Base-by-base conservation (phyloP, 2,329 filamentous ascomycete genomes). In the Cryphonectria naterciae region DNA sequence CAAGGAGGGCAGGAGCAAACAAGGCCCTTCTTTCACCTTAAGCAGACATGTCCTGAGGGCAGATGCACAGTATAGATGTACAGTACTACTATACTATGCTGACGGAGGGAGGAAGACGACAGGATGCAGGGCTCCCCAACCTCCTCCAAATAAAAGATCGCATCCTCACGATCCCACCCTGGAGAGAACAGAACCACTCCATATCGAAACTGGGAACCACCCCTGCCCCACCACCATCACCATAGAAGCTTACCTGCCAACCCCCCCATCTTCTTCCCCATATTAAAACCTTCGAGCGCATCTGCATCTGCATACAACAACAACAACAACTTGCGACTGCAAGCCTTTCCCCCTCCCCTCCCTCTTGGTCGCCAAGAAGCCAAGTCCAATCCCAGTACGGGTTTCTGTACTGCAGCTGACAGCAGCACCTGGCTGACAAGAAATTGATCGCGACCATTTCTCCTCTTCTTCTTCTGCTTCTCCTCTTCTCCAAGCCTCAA, bases 151-250 rank as follows among this genome's bases (percentile, higher is more conserved):
- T 25, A 43, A 8, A 64, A 17, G 35, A n/a, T 54, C 63, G n/a
- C 41, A 49, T 46, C 46, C 62, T 65, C 39, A 65, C 28, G 10
- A 65, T 65, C 63, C 67, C 67, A 52, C 63, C 61, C 43, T n/a
- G 10, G 13, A 43, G 39, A n/a, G 25, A 19, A 32, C 8, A 39
- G 37, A 13, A 43, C 64, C 28, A n/a, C 25, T 15, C 68, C 60
- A 46, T 49, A 43, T 65, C 46, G 64, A 73, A 75, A 75, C 74
- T 74, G 74, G 74, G 74, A 72, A 74, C 61, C 49, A 75, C 56
- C 74, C 73, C 69, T 73, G 71, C 69, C 32, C 52, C 65, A 22
- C 65, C 58, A 56, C 58, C 62, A 61, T 43, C 69, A 39, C 58
- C 41, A n/a, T 37, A 70, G 15, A 32, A 49, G 22, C 19, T 49